These are phyloP conservation scores for Talaromyces nanjingensis DNA, from an alignment of 495 filamentous ascomycete genomes.

Conservation along the genomic window DNA sequence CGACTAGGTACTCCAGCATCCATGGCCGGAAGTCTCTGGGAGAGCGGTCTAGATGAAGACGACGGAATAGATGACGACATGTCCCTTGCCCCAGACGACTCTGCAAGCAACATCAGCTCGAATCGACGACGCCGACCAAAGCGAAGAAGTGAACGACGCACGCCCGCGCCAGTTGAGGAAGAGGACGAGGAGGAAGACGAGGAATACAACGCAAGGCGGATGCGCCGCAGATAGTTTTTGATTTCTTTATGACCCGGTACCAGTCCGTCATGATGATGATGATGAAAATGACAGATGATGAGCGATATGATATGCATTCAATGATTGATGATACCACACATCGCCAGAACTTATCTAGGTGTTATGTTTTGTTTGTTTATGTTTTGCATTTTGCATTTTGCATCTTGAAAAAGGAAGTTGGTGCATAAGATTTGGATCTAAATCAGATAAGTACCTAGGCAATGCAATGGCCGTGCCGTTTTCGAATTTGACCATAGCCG, in stretches of 20 bases:
- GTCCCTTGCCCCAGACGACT: constrained; percentile 66
- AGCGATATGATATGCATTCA: background rate
- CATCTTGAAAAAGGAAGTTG: background rate
- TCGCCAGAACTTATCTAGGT: background rate
- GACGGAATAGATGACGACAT: constrained; percentile 50
- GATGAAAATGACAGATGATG: background rate
- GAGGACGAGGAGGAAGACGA: constrained; percentile 55
- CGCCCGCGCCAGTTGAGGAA: constrained; percentile 80
- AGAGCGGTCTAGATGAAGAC: constrained; percentile 49
- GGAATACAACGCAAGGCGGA: constrained; percentile 22
- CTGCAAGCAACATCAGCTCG: constrained; percentile 81
- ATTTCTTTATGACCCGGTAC: background rate
- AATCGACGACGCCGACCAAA: constrained; percentile 64
- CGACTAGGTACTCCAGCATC: constrained; percentile 52
- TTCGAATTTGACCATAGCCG: too few relatives aligned
- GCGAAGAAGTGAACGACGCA: constrained; percentile 63
- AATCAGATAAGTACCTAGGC: background rate
- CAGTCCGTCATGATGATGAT: background rate
- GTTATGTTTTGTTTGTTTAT: background rate
- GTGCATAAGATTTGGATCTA: background rate
- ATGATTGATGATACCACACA: constrained; percentile 1
- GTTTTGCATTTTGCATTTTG: background rate
- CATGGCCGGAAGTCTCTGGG: constrained; percentile 26
- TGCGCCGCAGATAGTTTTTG: constrained; percentile 12
- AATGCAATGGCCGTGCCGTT: too few relatives aligned